These are phyloP conservation scores for Dictyostelium citrinum DNA, from an alignment of 78 protist genomes.

Conservation along the genomic window DNA sequence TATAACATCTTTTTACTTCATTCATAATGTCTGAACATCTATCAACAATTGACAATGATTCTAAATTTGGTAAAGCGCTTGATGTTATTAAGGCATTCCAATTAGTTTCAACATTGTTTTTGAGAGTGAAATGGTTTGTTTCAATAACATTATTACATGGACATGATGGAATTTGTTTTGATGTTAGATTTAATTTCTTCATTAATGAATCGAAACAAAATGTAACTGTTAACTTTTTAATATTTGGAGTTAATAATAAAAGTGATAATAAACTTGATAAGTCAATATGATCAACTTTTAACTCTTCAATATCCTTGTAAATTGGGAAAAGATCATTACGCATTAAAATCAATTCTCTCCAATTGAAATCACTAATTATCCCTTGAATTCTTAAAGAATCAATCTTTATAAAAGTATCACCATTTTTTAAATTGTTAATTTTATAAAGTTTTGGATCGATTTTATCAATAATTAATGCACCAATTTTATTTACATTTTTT, in stretches of 20 bases:
- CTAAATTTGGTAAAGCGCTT: background rate
- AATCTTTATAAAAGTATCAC: background rate
- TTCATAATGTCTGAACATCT: background rate
- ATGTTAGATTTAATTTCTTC: background rate
- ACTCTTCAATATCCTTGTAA: background rate
- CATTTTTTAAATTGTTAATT: too few relatives aligned
- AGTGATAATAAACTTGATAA: background rate
- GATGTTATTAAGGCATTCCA: background rate
- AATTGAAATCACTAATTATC: background rate
- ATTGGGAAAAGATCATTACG: background rate
- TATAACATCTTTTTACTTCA: too few relatives aligned
- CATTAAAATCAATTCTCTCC: background rate
- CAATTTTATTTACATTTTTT: background rate
- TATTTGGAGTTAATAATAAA: background rate
- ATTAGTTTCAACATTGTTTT: background rate
- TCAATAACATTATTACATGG: background rate
- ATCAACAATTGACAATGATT: background rate
- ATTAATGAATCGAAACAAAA: background rate
- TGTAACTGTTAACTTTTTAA: background rate
- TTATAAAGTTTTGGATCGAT: background rate
- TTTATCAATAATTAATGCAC: background rate
- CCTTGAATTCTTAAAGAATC: background rate
- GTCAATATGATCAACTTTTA: background rate
- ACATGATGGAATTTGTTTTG: background rate
- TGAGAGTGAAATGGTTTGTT: background rate